Conservation (phyloP, 768 basidiomycete genomes). For the Porpolomopsis calyptriformis region DNA sequence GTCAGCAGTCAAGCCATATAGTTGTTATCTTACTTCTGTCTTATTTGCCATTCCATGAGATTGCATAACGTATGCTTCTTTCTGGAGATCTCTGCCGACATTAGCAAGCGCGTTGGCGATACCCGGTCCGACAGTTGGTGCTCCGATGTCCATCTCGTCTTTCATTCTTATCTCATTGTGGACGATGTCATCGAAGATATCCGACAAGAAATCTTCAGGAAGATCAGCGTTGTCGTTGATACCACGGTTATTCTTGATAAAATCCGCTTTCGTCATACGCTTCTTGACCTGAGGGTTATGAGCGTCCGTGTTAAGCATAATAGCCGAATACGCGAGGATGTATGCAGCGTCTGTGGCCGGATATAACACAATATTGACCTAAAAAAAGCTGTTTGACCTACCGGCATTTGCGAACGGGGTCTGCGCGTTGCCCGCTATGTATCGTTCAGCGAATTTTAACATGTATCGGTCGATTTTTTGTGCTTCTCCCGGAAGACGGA, state of each 20-base stretch:
- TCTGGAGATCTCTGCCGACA: slow-evolving; percentile 89
- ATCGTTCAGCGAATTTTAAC: slow-evolving; percentile 97
- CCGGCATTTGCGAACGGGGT: slow-evolving; percentile 92
- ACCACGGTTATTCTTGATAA: slow-evolving; percentile 89
- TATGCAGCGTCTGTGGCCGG: slow-evolving; percentile 73
- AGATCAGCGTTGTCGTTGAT: slow-evolving; percentile 89
- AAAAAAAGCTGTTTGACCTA: slow-evolving; percentile 24
- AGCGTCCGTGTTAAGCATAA: slow-evolving; percentile 95
- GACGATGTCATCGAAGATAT: slow-evolving; percentile 85
- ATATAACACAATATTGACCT: background rate
- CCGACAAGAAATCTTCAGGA: slow-evolving; percentile 70
- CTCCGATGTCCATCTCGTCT: slow-evolving; percentile 73
- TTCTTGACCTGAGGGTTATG: slow-evolving; percentile 92
- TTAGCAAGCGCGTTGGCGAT: slow-evolving; percentile 74
- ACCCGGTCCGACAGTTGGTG: slow-evolving; percentile 49
- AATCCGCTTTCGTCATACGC: slow-evolving; percentile 88
- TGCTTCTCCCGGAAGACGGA: slow-evolving; percentile 92
- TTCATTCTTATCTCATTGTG: slow-evolving; percentile 97
- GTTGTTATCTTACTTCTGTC: slow-evolving; percentile 59
- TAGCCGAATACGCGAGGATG: slow-evolving; percentile 88
- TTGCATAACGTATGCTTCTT: slow-evolving; percentile 91
- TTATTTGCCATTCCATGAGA: slow-evolving; percentile 95
- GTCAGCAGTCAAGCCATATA: slow-evolving; percentile 4
- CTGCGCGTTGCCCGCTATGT: slow-evolving; percentile 78
- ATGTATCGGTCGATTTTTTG: slow-evolving; percentile 99